Evolutionary conservation across 495 filamentous ascomycete genomes (phyloP).

Genomic region (Tuber microsphaerosporum): DNA sequence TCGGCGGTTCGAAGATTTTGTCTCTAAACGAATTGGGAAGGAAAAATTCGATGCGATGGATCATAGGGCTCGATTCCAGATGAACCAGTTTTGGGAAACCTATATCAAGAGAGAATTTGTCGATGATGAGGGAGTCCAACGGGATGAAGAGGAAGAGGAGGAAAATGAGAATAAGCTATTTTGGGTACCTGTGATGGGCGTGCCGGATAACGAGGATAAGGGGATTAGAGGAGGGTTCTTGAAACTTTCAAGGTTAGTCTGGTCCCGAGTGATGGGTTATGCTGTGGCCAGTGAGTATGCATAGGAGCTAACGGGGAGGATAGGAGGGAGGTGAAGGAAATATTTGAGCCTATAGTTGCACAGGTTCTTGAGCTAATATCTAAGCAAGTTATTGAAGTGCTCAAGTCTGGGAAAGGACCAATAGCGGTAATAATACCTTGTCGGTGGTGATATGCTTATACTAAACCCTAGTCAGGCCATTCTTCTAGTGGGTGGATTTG

Average conservation of each 20-base stretch:
- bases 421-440: conserved; percentile 24
- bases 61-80: conserved; percentile 47
- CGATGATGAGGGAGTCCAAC: conserved; percentile 51
- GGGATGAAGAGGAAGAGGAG: conserved; percentile 31
- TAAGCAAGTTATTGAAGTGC: conserved; percentile 41
- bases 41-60: conserved; percentile 57
- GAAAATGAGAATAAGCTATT: conserved; percentile 33
- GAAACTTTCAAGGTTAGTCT: conserved; percentile 48
- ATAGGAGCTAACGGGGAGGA: conserved; percentile 4
- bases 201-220: conserved; percentile 59
- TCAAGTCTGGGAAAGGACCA: conserved; percentile 30
- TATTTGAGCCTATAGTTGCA: conserved; percentile 44
- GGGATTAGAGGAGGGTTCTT: conserved; percentile 60
- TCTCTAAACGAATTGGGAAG: conserved; percentile 53
- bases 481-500: conserved; percentile 48
- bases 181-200: conserved; percentile 46
- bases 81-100: conserved; percentile 62
- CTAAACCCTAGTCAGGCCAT: conserved; percentile 31
- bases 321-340: conserved; percentile 41
- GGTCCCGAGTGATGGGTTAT: conserved; percentile 13
- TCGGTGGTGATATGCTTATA: neutral
- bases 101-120: conserved; percentile 69
- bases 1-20: conserved; percentile 60
- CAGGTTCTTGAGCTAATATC: conserved; percentile 44
- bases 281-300: neutral